These are phyloP conservation scores for Gracilaria domingensis DNA, from an alignment of 23 red algal genomes.

Conservation along the genomic window DNA sequence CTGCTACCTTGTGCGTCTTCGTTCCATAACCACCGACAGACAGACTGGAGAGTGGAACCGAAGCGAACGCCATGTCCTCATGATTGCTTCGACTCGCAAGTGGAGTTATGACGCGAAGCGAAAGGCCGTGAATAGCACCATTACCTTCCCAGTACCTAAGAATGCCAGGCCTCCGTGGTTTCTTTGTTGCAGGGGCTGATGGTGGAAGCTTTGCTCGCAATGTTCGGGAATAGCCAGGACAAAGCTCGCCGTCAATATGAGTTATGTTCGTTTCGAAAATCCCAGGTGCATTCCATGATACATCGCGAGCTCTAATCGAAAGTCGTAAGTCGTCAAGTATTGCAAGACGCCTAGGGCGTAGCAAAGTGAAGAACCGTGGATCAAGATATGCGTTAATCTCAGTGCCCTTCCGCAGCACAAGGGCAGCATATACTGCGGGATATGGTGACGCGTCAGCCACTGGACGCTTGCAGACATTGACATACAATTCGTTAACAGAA, in stretches of 20 bases:
- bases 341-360: slow-evolving; percentile 49
- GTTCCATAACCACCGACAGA: background rate
- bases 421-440: slow-evolving; percentile 43
- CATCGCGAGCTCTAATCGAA: slow-evolving; percentile 46
- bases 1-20: background rate
- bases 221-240: slow-evolving; percentile 58
- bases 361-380: slow-evolving; percentile 61
- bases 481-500: slow-evolving; percentile 66
- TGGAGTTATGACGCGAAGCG: slow-evolving; percentile 56
- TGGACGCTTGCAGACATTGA: slow-evolving; percentile 42
- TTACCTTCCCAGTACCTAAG: slow-evolving; percentile 72
- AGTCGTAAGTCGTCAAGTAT: slow-evolving; percentile 57
- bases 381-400: slow-evolving; percentile 61
- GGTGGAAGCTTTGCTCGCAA: slow-evolving; percentile 68
- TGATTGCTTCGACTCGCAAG: background rate
- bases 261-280: slow-evolving; percentile 40
- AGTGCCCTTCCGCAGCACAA: slow-evolving; percentile 48
- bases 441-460: slow-evolving; percentile 5
- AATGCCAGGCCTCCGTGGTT: slow-evolving; percentile 49
- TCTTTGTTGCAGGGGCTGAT: slow-evolving; percentile 45
- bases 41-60: slow-evolving; percentile 30
- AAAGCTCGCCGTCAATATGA: slow-evolving; percentile 50
- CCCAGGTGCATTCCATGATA: slow-evolving; percentile 18
- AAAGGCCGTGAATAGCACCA: slow-evolving; percentile 40
- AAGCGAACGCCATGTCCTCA: background rate